These are phyloP conservation scores for Annulohypoxylon moriforme DNA, from an alignment of 495 filamentous ascomycete species.

Conservation along the genomic window DNA sequence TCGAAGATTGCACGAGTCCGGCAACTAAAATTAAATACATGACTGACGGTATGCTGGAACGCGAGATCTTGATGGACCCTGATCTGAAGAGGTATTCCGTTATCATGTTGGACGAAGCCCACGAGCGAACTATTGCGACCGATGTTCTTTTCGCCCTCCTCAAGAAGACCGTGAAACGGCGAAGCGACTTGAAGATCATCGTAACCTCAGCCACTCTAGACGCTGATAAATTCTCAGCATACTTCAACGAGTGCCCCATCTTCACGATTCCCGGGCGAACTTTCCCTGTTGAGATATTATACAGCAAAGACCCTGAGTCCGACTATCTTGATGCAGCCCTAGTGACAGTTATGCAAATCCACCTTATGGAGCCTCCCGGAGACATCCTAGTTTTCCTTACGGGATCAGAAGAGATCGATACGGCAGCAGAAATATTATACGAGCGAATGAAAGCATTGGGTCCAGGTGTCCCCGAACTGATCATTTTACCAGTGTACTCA, in stretches of 20 bases:
- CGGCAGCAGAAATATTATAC: slow-evolving; percentile 87
- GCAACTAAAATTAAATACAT: slow-evolving; percentile 98
- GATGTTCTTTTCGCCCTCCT: slow-evolving; percentile 94
- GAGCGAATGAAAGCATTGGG: slow-evolving; percentile 98
- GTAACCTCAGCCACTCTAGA: slow-evolving; percentile 96
- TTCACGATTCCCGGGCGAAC: slow-evolving; percentile 96
- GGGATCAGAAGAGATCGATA: slow-evolving; percentile 98
- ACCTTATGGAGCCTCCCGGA: slow-evolving; percentile 87
- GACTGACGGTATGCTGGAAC: slow-evolving; percentile 98
- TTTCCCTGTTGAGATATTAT: slow-evolving; percentile 94
- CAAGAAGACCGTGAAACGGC: slow-evolving; percentile 89
- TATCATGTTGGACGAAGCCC: slow-evolving; percentile 98
- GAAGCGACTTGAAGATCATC: slow-evolving; percentile 91
- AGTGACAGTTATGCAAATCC: slow-evolving; percentile 97
- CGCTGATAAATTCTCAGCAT: slow-evolving; percentile 95
- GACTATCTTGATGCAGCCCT: slow-evolving; percentile 97
- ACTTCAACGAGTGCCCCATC: slow-evolving; percentile 94
- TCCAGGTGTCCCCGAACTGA: slow-evolving; percentile 87
- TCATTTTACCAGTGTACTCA: slow-evolving; percentile 95
- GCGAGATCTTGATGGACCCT: slow-evolving; percentile 92
- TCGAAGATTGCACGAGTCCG: slow-evolving; percentile 92
- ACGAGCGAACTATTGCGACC: slow-evolving; percentile 96
- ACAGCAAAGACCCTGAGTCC: slow-evolving; percentile 90
- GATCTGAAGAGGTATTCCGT: slow-evolving; percentile 88
- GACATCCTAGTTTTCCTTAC: slow-evolving; percentile 97